Percentiles rank a stretch among this genome's conserved stretches.
phyloP scores from a whole-genome alignment of 148 eudicot genomes.

The Dysphania ambrosioides region DNA sequence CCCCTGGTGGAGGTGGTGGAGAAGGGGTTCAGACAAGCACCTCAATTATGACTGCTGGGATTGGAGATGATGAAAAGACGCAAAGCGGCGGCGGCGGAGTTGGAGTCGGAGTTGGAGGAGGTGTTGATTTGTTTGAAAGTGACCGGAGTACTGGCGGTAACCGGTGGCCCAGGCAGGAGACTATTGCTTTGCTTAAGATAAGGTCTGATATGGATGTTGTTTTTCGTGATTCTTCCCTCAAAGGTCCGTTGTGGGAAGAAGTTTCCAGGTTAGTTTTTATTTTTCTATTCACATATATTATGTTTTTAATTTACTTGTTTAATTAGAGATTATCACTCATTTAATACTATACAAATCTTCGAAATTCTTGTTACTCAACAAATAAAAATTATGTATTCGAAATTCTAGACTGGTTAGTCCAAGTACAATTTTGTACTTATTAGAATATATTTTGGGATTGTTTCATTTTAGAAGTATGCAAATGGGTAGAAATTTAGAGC shows the following conservation, averaged over 20 bases:
- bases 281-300: too few relatives aligned
- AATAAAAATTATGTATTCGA: too few relatives aligned
- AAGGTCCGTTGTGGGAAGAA: constrained; percentile 95
- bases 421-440: constrained; percentile 19
- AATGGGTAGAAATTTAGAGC: constrained; percentile 13
- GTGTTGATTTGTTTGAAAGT: constrained; percentile 25
- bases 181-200: constrained; percentile 71
- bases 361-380: too few relatives aligned
- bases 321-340: too few relatives aligned
- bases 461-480: constrained; percentile 8
- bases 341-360: too few relatives aligned
- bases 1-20: constrained; percentile 22
- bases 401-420: not conserved
- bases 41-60: constrained; percentile 16
- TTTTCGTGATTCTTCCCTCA: constrained; percentile 86
- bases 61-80: constrained; percentile 1
- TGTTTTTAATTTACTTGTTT: too few relatives aligned
- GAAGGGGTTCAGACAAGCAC: too few relatives aligned
- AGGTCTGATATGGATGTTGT: constrained; percentile 87
- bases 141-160: constrained; percentile 59
- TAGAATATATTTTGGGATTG: constrained; percentile 28
- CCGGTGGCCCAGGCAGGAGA: constrained; percentile 96
- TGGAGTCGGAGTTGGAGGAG: constrained; percentile 26
- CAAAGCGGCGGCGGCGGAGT: not conserved
- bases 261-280: constrained; percentile 65